Conservation (phyloP, 2,329 filamentous ascomycete genomes). For the Pyricularia pennisetigena region DNA sequence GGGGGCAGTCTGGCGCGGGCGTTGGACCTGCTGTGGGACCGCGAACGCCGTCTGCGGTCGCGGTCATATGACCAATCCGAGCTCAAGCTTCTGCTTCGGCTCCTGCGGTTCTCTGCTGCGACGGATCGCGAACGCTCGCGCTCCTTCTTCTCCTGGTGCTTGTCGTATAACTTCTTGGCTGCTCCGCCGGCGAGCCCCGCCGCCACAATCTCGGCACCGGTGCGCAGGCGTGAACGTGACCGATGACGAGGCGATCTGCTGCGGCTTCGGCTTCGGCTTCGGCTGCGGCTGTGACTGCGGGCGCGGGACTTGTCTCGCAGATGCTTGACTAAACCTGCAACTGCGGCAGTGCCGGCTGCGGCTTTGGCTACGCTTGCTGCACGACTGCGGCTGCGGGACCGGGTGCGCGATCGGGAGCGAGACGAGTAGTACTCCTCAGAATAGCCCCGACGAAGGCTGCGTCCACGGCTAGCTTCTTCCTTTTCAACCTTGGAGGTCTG, state of each 20-base stretch:
- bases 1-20: slow-evolving; percentile 27
- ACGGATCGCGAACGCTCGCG: slow-evolving; percentile 12
- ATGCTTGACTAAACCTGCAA: slow-evolving; percentile 49
- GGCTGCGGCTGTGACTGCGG: slow-evolving; percentile 18
- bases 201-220: slow-evolving; percentile 50
- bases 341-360: slow-evolving; percentile 45
- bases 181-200: slow-evolving; percentile 51
- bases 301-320: slow-evolving; percentile 43
- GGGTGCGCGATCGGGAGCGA: slow-evolving; percentile 27
- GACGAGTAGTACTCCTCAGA: slow-evolving; percentile 21
- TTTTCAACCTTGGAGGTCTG: slow-evolving; percentile 50
- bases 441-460: slow-evolving; percentile 36
- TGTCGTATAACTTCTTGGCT: slow-evolving; percentile 52
- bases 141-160: slow-evolving; percentile 51
- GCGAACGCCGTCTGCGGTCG: slow-evolving; percentile 12
- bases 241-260: slow-evolving; percentile 22
- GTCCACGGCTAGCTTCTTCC: slow-evolving; percentile 47
- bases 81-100: slow-evolving; percentile 20
- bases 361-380: slow-evolving; percentile 45
- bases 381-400: slow-evolving; percentile 29
- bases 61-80: slow-evolving; percentile 11
- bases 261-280: not conserved
- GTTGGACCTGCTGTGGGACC: slow-evolving; percentile 19
- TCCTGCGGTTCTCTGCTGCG: slow-evolving; percentile 20
- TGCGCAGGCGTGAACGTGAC: slow-evolving; percentile 36